Percentiles rank a stretch among this genome's conserved stretches.
These are phyloP conservation scores for Anthracocystis setariae DNA, from an alignment of 1,284 basidiomycete species.

Conservation along the genomic window DNA sequence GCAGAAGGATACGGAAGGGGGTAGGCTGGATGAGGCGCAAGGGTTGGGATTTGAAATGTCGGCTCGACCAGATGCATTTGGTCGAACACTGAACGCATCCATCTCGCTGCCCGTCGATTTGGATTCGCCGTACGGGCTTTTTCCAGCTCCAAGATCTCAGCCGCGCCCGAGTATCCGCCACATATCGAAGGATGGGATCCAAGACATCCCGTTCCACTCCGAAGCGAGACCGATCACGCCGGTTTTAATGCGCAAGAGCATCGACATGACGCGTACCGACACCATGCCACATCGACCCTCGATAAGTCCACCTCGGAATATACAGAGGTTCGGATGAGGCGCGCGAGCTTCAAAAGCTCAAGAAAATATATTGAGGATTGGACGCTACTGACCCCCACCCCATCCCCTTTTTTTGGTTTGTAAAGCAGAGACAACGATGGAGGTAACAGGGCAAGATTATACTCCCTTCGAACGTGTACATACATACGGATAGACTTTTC, in stretches of 20 bases:
- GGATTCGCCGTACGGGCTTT: slow-evolving; percentile 8
- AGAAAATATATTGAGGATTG: not conserved
- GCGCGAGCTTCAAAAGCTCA: slow-evolving; percentile 17
- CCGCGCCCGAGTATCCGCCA: slow-evolving; percentile 27
- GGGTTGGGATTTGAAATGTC: no score
- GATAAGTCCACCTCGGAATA: not conserved
- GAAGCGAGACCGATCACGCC: slow-evolving; percentile 19
- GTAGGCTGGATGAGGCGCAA: slow-evolving; percentile 19
- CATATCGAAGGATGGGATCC: slow-evolving; percentile 12
- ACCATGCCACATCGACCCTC: slow-evolving; percentile 27
- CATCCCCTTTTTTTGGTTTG: not conserved
- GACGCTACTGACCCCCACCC: slow-evolving; percentile 8
- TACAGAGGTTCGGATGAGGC: slow-evolving; percentile 3
- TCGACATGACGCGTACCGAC: slow-evolving; percentile 13
- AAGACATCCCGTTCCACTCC: slow-evolving; percentile 15
- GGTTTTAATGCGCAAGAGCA: slow-evolving; percentile 21
- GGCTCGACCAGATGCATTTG: slow-evolving; percentile 9
- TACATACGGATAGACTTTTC: not conserved
- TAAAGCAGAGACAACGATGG: not conserved
- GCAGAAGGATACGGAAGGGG: slow-evolving; percentile 10
- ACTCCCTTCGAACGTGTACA: no score
- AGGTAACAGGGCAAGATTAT: no score
- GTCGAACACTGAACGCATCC: slow-evolving; percentile 10
- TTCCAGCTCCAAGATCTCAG: slow-evolving; percentile 23
- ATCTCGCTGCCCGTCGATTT: slow-evolving; percentile 16